Conservation (phyloP, 768 basidiomycete genomes). For the Leccinum obscurum region DNA sequence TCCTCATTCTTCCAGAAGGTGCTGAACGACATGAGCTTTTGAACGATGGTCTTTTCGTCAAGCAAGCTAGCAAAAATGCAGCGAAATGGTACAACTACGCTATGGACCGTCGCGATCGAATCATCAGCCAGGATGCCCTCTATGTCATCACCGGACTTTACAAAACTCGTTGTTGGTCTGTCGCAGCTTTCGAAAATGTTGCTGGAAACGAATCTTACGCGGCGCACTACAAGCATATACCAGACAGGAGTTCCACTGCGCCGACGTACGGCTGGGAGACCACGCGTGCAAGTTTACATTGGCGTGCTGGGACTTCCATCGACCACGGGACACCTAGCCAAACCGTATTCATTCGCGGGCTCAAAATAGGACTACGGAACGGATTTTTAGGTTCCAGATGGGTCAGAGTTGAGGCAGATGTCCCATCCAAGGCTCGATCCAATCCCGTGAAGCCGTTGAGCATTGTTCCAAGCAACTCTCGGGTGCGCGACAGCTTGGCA, state of each 20-base stretch:
- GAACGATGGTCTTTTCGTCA: background rate
- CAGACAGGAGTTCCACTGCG: background rate
- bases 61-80: background rate
- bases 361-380: no score
- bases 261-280: no score
- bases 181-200: background rate
- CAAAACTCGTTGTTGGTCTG: background rate
- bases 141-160: background rate
- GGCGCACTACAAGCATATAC: background rate
- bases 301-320: no score
- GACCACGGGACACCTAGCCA: no score
- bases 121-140: background rate
- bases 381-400: no score
- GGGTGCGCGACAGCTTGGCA: no score
- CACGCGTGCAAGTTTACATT: no score
- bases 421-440: no score
- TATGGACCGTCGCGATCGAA: background rate
- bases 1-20: background rate
- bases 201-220: background rate
- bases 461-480: no score
- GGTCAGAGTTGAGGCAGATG: no score
- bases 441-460: no score
- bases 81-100: background rate
- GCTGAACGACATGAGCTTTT: background rate
- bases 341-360: no score